Conservation (phyloP, 495 filamentous ascomycete genomes). For the Aspergillus heteromorphus region DNA sequence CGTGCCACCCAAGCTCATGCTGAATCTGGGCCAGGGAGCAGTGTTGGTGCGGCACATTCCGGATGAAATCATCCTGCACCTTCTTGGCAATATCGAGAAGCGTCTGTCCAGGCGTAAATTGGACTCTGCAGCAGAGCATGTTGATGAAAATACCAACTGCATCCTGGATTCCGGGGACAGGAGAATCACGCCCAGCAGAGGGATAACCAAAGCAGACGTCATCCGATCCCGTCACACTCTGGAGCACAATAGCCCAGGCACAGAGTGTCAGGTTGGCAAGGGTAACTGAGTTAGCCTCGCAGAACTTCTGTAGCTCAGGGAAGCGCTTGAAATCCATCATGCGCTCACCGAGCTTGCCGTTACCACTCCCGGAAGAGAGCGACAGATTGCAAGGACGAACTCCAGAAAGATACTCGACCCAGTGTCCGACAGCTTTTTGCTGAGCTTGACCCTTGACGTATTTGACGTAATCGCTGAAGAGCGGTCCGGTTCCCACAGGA, state of each 20-base stretch:
- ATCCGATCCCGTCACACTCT: slow-evolving; percentile 44
- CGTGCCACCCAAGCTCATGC: slow-evolving; percentile 47
- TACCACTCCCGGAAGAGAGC: background rate
- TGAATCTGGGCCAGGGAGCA: slow-evolving; percentile 52
- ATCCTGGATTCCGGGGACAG: slow-evolving; percentile 46
- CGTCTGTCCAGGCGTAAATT: slow-evolving; percentile 26
- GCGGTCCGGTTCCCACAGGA: slow-evolving; percentile 35
- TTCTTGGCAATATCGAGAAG: slow-evolving; percentile 37
- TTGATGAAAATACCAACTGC: slow-evolving; percentile 53
- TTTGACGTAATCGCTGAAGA: slow-evolving; percentile 53
- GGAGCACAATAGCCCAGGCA: slow-evolving; percentile 53
- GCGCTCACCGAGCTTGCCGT: slow-evolving; percentile 8
- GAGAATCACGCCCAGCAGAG: slow-evolving; percentile 44
- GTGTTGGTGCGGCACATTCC: slow-evolving; percentile 45
- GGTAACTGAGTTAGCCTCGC: slow-evolving; percentile 42
- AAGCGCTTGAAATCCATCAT: slow-evolving; percentile 30
- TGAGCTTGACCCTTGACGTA: slow-evolving; percentile 35
- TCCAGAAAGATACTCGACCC: slow-evolving; percentile 19
- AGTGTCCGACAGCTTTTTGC: slow-evolving; percentile 33
- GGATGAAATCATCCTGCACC: slow-evolving; percentile 46
- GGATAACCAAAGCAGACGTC: slow-evolving; percentile 57
- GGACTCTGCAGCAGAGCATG: slow-evolving; percentile 50
- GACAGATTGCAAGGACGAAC: slow-evolving; percentile 25
- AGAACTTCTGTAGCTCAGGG: slow-evolving; percentile 40
- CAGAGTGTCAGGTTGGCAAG: slow-evolving; percentile 48